A percentile compares a stretch with the other conserved stretches of the same genome.
Conservation (phyloP, 176 grass and related monocot species). For the Aegilops umbellulata region DNA sequence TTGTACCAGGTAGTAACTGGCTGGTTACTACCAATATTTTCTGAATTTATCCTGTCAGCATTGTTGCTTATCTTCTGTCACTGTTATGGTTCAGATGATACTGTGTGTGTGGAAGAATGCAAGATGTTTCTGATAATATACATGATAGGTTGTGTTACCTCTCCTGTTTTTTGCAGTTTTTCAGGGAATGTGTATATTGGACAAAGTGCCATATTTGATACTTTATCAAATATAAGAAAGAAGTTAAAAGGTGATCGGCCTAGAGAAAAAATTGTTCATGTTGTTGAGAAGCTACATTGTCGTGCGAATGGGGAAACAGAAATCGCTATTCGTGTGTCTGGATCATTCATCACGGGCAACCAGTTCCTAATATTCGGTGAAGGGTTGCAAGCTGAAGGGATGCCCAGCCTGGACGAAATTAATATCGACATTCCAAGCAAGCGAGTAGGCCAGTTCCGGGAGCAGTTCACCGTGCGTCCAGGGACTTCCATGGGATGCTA, state of each 20-base stretch:
- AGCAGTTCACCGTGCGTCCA: conserved; percentile 77
- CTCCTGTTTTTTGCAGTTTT: conserved; percentile 60
- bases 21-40: conserved; percentile 5
- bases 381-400: conserved; percentile 82
- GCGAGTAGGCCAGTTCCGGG: conserved; percentile 71
- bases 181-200: conserved; percentile 64
- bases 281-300: conserved; percentile 89
- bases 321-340: conserved; percentile 66
- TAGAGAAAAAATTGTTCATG: conserved; percentile 86
- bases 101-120: neutral
- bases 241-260: conserved; percentile 74
- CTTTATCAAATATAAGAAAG: conserved; percentile 70
- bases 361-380: conserved; percentile 86
- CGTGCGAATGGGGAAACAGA: conserved; percentile 51
- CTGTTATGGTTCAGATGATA: no score
- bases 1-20: neutral
- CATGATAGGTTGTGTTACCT: conserved; percentile 22
- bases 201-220: conserved; percentile 59
- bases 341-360: conserved; percentile 78
- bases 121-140: neutral
- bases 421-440: conserved; percentile 60
- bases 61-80: no score
- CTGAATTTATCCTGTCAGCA: neutral
- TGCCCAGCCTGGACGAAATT: conserved; percentile 71
- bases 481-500: conserved; percentile 65